phyloP scores from a whole-genome alignment of 2,329 filamentous ascomycete species.

The Didymosphaeria variabile region DNA sequence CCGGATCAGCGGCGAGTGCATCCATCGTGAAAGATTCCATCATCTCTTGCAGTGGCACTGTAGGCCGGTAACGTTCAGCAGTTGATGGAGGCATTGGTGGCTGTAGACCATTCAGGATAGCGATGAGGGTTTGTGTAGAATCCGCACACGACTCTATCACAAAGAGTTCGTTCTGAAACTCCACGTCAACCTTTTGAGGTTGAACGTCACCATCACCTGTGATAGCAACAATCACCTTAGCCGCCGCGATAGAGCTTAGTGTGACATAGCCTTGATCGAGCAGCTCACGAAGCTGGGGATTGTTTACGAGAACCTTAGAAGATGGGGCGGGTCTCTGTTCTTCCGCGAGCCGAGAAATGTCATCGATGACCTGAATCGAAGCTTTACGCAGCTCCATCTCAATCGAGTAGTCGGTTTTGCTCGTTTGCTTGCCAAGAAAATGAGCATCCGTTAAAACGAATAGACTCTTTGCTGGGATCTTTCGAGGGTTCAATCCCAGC shows the following conservation, averaged over 20 bases:
- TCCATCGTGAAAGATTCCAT: slow-evolving; percentile 90
- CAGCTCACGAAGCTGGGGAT: slow-evolving; percentile 60
- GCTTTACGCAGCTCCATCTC: slow-evolving; percentile 78
- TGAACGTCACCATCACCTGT: slow-evolving; percentile 64
- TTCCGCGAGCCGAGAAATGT: slow-evolving; percentile 62
- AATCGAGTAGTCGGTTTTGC: slow-evolving; percentile 70
- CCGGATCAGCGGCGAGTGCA: slow-evolving; percentile 69
- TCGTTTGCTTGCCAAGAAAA: slow-evolving; percentile 72
- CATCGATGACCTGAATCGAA: slow-evolving; percentile 83
- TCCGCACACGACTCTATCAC: slow-evolving; percentile 96
- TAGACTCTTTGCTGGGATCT: slow-evolving; percentile 76
- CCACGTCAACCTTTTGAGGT: slow-evolving; percentile 76
- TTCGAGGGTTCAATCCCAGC: slow-evolving; percentile 83
- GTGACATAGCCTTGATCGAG: slow-evolving; percentile 79
- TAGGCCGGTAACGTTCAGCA: slow-evolving; percentile 84
- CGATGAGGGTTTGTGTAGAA: slow-evolving; percentile 91
- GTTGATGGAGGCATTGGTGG: slow-evolving; percentile 86
- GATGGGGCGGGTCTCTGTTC: slow-evolving; percentile 22
- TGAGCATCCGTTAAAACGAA: slow-evolving; percentile 81
- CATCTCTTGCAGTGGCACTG: slow-evolving; percentile 87
- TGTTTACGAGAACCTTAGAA: slow-evolving; percentile 27
- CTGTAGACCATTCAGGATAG: slow-evolving; percentile 78
- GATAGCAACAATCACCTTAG: slow-evolving; percentile 72
- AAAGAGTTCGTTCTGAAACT: slow-evolving; percentile 84
- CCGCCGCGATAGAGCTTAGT: slow-evolving; percentile 86